Base-by-base conservation (phyloP, 495 filamentous ascomycete genomes). In the Trichoderma gamsii region DNA sequence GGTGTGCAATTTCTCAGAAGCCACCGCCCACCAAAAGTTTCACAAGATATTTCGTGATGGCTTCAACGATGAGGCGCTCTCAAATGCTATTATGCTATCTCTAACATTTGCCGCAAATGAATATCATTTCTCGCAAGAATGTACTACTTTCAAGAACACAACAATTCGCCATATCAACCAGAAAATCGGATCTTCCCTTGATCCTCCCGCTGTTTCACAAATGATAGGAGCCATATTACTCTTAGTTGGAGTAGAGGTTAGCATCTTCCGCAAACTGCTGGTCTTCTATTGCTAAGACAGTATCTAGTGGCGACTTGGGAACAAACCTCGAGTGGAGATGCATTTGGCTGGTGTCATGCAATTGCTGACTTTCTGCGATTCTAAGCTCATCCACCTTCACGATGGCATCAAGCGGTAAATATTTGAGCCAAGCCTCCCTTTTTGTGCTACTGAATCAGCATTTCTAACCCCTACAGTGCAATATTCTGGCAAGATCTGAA, bases 361-460 rank as follows among this genome's bases (percentile, higher is more conserved):
- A 56, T 9, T 56, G 21, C 21, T 56, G 21, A 21, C 21, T 11
- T 56, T 56, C n/a, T 56, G 51, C 51, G 21, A 56, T 16, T 56
- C 51, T 1, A 56, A 56, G 51, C 21, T 56, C 1, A 56, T 56
- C 1, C 21, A 56, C n/a, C 51, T 56, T 56, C 51, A 56, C 21
- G 51, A 56, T n/a, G 51, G 51, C 4, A 56, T 56, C 51, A 56
- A 56, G n/a, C 51, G 51, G 51, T 56, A 56, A 56, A 56, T 56
- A 56, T 25, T 6, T 46, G 43, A 46, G 43, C 43, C 12, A 46
- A 18, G 43, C 12, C 12, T 46, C 43, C 43, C 43, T 46, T 46
- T 18, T 11, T 46, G 12, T 18, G 18, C 5, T 16, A 18, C 1
- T 18, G 12, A 12, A 56, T 8, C 0, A n/a, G 21, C n/a, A 11